Evolutionary conservation across 2,329 filamentous ascomycete genomes (phyloP).

Genomic region (Zasmidium cellare): DNA sequence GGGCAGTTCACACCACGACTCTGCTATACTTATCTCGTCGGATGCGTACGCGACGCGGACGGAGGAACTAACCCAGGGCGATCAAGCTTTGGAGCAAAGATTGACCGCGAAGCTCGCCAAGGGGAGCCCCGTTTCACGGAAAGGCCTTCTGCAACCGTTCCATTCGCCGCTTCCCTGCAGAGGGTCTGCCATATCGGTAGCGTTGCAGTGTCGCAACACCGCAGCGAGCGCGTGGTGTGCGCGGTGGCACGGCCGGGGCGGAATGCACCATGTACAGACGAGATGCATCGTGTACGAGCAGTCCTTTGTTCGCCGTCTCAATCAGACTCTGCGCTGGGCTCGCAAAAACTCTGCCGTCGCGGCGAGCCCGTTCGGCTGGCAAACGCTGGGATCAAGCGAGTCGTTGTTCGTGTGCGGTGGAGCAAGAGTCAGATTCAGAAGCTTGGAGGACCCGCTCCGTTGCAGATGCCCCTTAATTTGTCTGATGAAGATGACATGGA

Average conservation of each 20-base stretch:
- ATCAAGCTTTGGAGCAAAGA: conserved; percentile 5
- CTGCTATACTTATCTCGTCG: conserved; percentile 7
- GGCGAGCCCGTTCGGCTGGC: background rate
- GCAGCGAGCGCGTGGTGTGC: background rate
- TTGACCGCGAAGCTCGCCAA: conserved; percentile 8
- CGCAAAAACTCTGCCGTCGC: background rate
- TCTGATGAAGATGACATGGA: conserved; percentile 5
- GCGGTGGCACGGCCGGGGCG: conserved; percentile 10
- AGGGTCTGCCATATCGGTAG: conserved; percentile 5
- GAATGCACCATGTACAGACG: conserved; percentile 9
- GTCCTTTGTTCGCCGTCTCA: background rate
- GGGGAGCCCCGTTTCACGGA: conserved; percentile 6
- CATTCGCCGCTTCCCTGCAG: conserved; percentile 7
- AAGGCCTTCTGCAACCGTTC: conserved; percentile 6
- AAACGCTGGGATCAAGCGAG: background rate
- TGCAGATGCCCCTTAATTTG: conserved; percentile 17
- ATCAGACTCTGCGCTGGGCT: too few relatives aligned
- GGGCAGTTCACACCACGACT: background rate
- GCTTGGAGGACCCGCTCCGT: conserved; percentile 3
- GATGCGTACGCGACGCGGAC: conserved; percentile 14
- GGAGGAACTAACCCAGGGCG: conserved; percentile 2
- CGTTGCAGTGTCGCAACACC: conserved; percentile 3
- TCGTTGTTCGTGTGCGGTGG: conserved; percentile 13
- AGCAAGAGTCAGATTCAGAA: conserved; percentile 7
- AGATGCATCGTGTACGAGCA: too few relatives aligned